Base-by-base conservation (phyloP, 176 grass and related monocot species). In the Chloris gayana region DNA sequence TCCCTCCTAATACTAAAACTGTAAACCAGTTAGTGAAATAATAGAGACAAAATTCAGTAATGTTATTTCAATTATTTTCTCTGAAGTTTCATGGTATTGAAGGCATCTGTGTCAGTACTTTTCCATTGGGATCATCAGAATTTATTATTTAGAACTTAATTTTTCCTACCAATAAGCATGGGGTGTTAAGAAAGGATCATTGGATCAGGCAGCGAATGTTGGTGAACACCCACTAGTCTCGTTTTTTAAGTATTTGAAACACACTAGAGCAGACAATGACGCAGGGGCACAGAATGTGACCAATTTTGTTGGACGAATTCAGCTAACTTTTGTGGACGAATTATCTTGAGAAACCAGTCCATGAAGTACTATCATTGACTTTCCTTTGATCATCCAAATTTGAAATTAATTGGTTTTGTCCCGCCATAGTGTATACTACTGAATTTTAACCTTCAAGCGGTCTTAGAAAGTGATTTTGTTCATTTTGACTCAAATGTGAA, bases 41-140 rank as follows among this genome's bases (percentile, higher is more conserved):
- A 77, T 12, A 69, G 6, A 54, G 14, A 75, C 34, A 75, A 68
- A 61, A 29, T 44, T 51, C 57, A 18, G 24, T 12, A 61, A 9
- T 37, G 35, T 37, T n/a, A 32, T 74, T 58, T 49, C 7, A 50
- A 22, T 54, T 41, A 33, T 61, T 53, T 3, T 54, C 21, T 77
- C 19, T 26, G 1, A 2, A 60, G 5, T 64, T 85, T 45, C 77
- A 44, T 29, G 1, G 5, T 26, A 17, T 17, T 37, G 27, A 32
- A 42, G 62, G 46, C 14, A 75, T 72, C 64, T 33, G 2, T 87
- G 13, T 68, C 21, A 60, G 33, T 59, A 63, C 46, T 57, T 77
- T 51, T 63, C 17, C 29, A 33, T 24, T 73, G 74, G 6, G 18
- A n/a, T 65, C 57, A 56, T 64, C 12, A 45, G 41, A 63, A 17